Base-by-base conservation (phyloP, 768 basidiomycete species). In the Boletus rubropictus region DNA sequence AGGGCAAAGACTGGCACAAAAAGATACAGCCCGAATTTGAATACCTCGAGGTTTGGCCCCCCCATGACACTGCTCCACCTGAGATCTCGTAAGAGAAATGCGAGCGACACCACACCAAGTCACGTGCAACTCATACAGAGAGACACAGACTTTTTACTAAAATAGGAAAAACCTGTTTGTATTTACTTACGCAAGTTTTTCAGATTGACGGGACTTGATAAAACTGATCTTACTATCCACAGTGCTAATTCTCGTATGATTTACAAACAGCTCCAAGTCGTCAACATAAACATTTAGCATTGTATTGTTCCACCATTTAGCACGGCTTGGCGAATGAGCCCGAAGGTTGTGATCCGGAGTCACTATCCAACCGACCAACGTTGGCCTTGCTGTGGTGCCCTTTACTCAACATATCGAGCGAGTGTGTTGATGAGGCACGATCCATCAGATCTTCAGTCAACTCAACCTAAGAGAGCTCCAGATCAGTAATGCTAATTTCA, bases 11-110 rank as follows among this genome's bases (percentile, higher is more conserved):
- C 80, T 9, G 90, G 90, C 49, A 90, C 81, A 57, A 89, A 89
- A 46, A 93, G 80, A 65, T 93, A 92, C 15, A 90, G 67, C 4
- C 80, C 80, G 57, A 93, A 93, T 69, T 91, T 92, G 82, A 92
- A 89, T 15, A 92, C 77, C 66, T 93, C 90, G 44, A 93, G 81
- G 63, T 86, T 88, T 29, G 87, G 81, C 10, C 86, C 82, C 3
- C 75, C 86, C 86, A 87, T 78, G 69, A 36, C 27, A 36, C 15
- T 82, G 80, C 50, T 43, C 31, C 38, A 28, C 39, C 22, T 27
- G 46, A 36, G 28, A 11, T 31, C 21, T 87, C 70, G 61, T 84
- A 84, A 1, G 86, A 78, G n/a, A 81, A 70, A 0, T 63, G 68
- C 25, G 69, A 65, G 20, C 21, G 11, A n/a, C 18, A 10, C 18